Evolutionary conservation across 2,329 filamentous ascomycete genomes (phyloP).

Genomic region (Arachnomyces sp.): DNA sequence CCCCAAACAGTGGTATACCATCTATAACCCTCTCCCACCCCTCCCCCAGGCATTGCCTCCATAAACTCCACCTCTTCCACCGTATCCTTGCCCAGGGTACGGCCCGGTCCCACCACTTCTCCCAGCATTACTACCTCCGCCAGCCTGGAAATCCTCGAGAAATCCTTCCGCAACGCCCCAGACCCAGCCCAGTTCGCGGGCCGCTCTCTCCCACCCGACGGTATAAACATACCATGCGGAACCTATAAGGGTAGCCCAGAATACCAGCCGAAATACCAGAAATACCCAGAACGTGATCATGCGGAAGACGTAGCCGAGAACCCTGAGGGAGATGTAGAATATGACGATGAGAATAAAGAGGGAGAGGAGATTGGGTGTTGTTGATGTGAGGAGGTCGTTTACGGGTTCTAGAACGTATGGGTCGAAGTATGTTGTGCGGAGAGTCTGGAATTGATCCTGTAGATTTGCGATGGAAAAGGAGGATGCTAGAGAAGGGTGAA

Average conservation of each 20-base stretch:
- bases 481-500: constrained; percentile 15
- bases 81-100: constrained; percentile 53
- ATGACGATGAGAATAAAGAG: constrained; percentile 48
- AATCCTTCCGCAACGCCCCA: constrained; percentile 61
- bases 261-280: constrained; percentile 54
- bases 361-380: constrained; percentile 29
- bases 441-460: constrained; percentile 9
- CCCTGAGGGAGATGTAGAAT: constrained; percentile 56
- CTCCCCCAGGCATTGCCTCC: constrained; percentile 14
- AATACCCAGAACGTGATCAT: constrained; percentile 69
- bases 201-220: constrained; percentile 26
- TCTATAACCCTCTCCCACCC: no score
- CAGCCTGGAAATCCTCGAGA: constrained; percentile 48
- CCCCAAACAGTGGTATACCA: constrained; percentile 8
- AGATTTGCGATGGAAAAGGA: constrained; percentile 16
- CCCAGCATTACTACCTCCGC: constrained; percentile 34
- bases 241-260: constrained; percentile 56
- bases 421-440: constrained; percentile 38
- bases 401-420: constrained; percentile 41
- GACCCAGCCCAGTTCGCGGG: constrained; percentile 39
- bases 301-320: constrained; percentile 63
- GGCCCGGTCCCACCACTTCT: constrained; percentile 45
- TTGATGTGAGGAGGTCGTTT: constrained; percentile 26
- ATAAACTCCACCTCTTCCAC: constrained; percentile 47
- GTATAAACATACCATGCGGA: constrained; percentile 49